phyloP scores from a whole-genome alignment of 2,329 filamentous ascomycete genomes.

The Nothophoma quercina region DNA sequence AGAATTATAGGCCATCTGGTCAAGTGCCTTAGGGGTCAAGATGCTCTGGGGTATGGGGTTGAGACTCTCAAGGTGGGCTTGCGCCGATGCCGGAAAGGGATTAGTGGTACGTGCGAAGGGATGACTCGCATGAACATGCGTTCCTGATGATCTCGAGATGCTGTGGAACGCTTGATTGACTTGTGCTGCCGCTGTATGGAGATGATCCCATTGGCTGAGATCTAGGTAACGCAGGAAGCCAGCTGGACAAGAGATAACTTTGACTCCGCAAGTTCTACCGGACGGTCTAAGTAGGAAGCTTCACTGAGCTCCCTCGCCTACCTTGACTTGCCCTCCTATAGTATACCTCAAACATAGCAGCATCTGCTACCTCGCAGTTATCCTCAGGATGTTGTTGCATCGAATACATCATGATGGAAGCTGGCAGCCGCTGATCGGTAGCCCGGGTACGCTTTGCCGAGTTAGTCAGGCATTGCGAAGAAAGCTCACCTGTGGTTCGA shows the following conservation, averaged over 20 bases:
- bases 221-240: neutral
- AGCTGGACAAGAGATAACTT: neutral
- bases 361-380: neutral
- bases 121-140: constrained; percentile 9
- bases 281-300: neutral
- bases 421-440: constrained; percentile 6
- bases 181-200: neutral
- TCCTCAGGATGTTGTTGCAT: neutral
- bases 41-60: neutral
- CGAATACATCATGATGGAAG: constrained; percentile 4
- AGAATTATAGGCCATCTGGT: neutral
- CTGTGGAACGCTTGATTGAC: constrained; percentile 1
- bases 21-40: no score
- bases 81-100: neutral
- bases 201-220: neutral
- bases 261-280: neutral
- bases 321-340: neutral
- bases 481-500: neutral
- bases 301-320: neutral
- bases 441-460: constrained; percentile 6
- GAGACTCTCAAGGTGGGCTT: constrained; percentile 1
- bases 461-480: constrained; percentile 11
- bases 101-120: constrained; percentile 6
- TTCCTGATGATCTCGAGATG: neutral
- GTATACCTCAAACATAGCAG: neutral